A percentile compares a stretch with the other conserved stretches of the same genome.
phyloP scores from a whole-genome alignment of 2,329 filamentous ascomycete genomes.

The Ophiostoma sp. region DNA sequence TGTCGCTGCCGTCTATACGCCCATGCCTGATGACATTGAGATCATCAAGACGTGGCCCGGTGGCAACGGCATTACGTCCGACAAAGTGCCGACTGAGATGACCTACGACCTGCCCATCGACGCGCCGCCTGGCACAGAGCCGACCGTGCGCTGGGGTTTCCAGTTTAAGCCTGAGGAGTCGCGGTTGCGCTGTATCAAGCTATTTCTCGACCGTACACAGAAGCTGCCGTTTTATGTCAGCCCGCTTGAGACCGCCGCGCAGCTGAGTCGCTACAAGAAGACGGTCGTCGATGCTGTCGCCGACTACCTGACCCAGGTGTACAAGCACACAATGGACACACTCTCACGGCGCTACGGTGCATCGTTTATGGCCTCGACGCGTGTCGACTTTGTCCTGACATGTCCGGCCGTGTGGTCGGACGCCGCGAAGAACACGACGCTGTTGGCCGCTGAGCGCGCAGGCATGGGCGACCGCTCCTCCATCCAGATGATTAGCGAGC shows the following conservation, averaged over 20 bases:
- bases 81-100: conserved; percentile 82
- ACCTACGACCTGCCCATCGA: conserved; percentile 55
- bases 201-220: conserved; percentile 78
- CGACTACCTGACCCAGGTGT: conserved; percentile 76
- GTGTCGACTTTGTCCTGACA: conserved; percentile 76
- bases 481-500: conserved; percentile 78
- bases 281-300: conserved; percentile 77
- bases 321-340: conserved; percentile 76
- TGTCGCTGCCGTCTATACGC: conserved; percentile 72
- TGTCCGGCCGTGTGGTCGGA: conserved; percentile 85
- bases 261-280: conserved; percentile 72
- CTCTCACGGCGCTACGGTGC: conserved; percentile 73
- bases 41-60: conserved; percentile 86
- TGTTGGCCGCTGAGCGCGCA: conserved; percentile 74
- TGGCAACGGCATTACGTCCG: conserved; percentile 81
- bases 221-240: conserved; percentile 80
- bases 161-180: conserved; percentile 77
- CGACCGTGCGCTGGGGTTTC: conserved; percentile 73
- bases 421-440: conserved; percentile 78
- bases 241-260: conserved; percentile 72
- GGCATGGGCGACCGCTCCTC: conserved; percentile 72
- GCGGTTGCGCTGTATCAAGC: conserved; percentile 77
- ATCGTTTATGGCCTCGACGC: conserved; percentile 73
- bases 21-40: conserved; percentile 75
- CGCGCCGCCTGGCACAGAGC: conserved; percentile 41